Conservation (phyloP, 2,329 filamentous ascomycete genomes). For the Talaromyces sp. region DNA sequence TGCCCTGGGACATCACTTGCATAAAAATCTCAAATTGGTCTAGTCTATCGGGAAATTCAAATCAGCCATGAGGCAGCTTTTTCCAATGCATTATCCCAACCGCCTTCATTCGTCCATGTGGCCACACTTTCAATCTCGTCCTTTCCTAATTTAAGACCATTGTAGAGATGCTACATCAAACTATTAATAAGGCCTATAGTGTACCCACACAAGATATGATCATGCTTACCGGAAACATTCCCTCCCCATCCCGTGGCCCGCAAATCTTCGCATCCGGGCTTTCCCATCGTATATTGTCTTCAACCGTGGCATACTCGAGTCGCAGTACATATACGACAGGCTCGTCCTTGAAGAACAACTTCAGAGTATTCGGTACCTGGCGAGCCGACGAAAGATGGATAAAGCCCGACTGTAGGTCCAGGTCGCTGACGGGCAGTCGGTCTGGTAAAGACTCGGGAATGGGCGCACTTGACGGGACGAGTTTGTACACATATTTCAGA, state of each 20-base stretch:
- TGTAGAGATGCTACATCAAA: conserved; percentile 35
- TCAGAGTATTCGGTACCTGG: conserved; percentile 39
- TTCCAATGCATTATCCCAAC: conserved; percentile 35
- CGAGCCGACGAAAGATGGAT: conserved; percentile 38
- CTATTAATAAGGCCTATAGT: neutral
- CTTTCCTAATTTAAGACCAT: conserved; percentile 35
- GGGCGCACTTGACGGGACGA: conserved; percentile 34
- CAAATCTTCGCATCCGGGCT: conserved; percentile 36
- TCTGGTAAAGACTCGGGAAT: conserved; percentile 37
- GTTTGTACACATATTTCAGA: conserved; percentile 37
- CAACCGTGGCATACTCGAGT: conserved; percentile 31
- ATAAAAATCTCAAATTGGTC: neutral
- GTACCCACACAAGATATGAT: neutral
- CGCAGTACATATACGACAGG: conserved; percentile 37
- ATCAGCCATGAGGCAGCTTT: conserved; percentile 36
- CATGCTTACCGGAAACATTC: conserved; percentile 37
- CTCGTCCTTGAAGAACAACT: conserved; percentile 37
- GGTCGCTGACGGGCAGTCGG: conserved; percentile 34
- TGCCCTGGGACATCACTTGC: neutral
- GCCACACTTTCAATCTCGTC: conserved; percentile 38
- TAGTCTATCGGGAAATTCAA: conserved; percentile 14
- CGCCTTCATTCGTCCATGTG: conserved; percentile 36
- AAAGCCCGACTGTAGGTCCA: conserved; percentile 36
- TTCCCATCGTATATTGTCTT: conserved; percentile 35
- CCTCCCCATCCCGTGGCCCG: conserved; percentile 35